Conservation (phyloP, 2,329 filamentous ascomycete genomes). For the Fonsecaea erecta region DNA sequence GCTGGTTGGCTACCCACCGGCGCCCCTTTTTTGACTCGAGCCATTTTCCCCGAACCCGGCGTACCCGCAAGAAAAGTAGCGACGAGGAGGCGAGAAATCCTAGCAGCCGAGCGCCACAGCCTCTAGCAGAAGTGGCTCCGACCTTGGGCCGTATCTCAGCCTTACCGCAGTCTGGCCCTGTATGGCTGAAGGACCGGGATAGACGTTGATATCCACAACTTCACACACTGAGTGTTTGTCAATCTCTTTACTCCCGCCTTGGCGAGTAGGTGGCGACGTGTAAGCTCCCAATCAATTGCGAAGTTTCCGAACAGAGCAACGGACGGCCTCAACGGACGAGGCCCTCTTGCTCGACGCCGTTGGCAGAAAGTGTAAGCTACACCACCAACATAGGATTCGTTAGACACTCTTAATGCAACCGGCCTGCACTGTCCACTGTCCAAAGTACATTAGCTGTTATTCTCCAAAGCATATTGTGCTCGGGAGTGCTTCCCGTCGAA, state of each 20-base stretch:
- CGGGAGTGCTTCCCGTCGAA: not conserved
- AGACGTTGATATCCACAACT: not conserved
- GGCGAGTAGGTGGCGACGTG: not conserved
- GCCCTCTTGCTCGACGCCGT: not conserved
- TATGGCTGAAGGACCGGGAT: not conserved
- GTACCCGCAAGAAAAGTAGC: not conserved
- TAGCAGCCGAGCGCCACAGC: conserved; percentile 13
- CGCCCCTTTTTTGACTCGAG: conserved; percentile 6
- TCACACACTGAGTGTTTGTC: not conserved
- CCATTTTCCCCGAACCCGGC: not conserved
- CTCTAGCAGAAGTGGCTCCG: not conserved
- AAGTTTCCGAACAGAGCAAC: not conserved
- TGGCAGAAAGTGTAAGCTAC: not conserved
- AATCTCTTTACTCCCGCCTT: not conserved
- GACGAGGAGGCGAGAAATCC: conserved; percentile 16
- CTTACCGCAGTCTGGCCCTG: not conserved
- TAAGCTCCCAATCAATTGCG: not conserved
- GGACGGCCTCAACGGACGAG: not conserved
- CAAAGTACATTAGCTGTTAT: not conserved
- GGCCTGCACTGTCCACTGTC: not conserved
- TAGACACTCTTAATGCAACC: not conserved
- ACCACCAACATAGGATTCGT: not conserved
- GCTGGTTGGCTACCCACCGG: conserved; percentile 3
- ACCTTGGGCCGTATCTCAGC: conserved; percentile 5
- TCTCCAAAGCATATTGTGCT: not conserved